Evolutionary conservation across 495 filamentous ascomycete species (phyloP).

Genomic region (Penicilliopsis zonata): DNA sequence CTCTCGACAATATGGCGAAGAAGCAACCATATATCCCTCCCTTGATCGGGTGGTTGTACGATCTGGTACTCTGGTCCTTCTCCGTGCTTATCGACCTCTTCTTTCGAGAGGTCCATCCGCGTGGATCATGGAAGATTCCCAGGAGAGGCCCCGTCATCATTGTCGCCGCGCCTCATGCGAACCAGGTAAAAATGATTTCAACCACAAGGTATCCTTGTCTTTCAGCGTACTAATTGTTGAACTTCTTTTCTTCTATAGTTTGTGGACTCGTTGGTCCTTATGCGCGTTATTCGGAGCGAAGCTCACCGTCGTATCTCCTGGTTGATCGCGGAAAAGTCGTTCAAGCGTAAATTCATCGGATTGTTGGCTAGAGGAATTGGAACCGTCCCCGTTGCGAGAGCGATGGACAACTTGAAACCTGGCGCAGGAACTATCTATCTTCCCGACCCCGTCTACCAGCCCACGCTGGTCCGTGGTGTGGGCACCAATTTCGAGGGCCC

Average conservation of each 20-base stretch:
- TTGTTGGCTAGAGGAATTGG: slow-evolving; percentile 67
- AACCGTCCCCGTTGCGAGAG: slow-evolving; percentile 77
- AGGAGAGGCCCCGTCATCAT: slow-evolving; percentile 81
- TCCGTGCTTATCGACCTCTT: slow-evolving; percentile 86
- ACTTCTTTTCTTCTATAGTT: slow-evolving; percentile 44
- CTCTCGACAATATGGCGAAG: slow-evolving; percentile 13
- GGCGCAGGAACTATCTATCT: slow-evolving; percentile 76
- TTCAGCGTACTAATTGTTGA: slow-evolving; percentile 1
- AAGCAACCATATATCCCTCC: slow-evolving; percentile 48
- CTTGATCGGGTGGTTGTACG: slow-evolving; percentile 66
- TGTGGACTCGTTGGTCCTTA: slow-evolving; percentile 87
- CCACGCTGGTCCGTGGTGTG: slow-evolving; percentile 70
- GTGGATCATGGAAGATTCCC: slow-evolving; percentile 87
- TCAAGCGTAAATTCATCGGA: slow-evolving; percentile 78
- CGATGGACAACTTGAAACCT: slow-evolving; percentile 76
- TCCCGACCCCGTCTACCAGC: slow-evolving; percentile 75
- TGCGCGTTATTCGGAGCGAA: slow-evolving; percentile 76
- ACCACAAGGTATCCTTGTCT: slow-evolving; percentile 1
- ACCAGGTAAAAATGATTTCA: no score
- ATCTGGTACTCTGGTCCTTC: slow-evolving; percentile 69
- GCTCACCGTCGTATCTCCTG: slow-evolving; percentile 80
- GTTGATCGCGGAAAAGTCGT: slow-evolving; percentile 90
- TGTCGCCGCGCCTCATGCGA: slow-evolving; percentile 96
- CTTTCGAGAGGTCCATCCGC: slow-evolving; percentile 94
- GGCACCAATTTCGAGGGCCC: slow-evolving; percentile 75